Evolutionary conservation across 2,329 filamentous ascomycete genomes (phyloP).

Genomic region (Dryadomyces quercus-mongolicae): DNA sequence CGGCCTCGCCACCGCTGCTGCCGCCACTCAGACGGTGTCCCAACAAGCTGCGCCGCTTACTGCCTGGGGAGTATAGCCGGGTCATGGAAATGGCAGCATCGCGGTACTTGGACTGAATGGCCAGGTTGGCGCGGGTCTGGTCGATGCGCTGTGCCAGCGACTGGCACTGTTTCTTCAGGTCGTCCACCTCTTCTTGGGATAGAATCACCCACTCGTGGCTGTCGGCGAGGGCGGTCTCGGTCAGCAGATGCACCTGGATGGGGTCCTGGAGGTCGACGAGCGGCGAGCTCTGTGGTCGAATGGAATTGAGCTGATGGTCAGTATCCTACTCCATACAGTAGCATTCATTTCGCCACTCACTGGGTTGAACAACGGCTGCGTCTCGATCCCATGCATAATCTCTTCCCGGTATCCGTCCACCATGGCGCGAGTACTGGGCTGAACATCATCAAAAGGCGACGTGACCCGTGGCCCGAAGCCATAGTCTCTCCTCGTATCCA

Average conservation of each 20-base stretch:
- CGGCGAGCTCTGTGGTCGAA: conserved; percentile 40
- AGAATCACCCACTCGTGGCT: conserved; percentile 76
- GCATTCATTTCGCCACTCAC: conserved; percentile 22
- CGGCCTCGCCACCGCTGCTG: conserved; percentile 34
- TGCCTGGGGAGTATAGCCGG: conserved; percentile 56
- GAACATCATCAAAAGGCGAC: conserved; percentile 20
- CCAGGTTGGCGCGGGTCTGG: conserved; percentile 68
- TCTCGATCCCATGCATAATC: conserved; percentile 39
- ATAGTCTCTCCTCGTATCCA: conserved; percentile 21
- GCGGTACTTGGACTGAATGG: conserved; percentile 84
- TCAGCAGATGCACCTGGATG: conserved; percentile 81
- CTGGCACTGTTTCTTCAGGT: conserved; percentile 75
- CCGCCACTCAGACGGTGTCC: conserved; percentile 31
- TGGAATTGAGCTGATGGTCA: conserved; percentile 32
- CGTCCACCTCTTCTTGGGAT: conserved; percentile 83
- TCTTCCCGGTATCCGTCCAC: conserved; percentile 48
- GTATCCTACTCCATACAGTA: background rate
- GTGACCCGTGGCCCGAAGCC: conserved; percentile 22
- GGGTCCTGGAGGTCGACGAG: conserved; percentile 54
- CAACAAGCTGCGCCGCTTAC: conserved; percentile 35
- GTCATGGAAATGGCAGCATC: conserved; percentile 84
- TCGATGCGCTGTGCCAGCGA: conserved; percentile 66
- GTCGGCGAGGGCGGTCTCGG: conserved; percentile 85
- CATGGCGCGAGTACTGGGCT: conserved; percentile 34
- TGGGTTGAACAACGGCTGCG: conserved; percentile 41